A percentile compares a stretch with the other conserved stretches of the same genome.
These are phyloP conservation scores for Phanerodontia chrysosporium DNA, from an alignment of 768 basidiomycete species.

Conservation along the genomic window DNA sequence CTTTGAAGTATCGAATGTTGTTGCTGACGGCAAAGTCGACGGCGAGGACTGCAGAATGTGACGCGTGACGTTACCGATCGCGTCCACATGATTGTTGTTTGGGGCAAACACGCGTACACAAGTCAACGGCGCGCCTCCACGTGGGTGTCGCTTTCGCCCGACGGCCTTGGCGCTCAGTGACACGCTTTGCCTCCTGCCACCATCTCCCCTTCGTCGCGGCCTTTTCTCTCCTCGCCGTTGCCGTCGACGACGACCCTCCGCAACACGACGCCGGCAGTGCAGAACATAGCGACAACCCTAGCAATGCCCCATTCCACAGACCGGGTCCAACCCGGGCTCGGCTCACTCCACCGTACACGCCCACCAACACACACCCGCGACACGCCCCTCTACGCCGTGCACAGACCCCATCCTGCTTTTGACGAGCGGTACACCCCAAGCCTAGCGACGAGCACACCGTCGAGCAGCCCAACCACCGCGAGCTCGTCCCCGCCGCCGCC, in stretches of 20 bases:
- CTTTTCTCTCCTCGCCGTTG: neutral
- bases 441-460: neutral
- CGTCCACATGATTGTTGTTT: neutral
- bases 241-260: neutral
- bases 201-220: neutral
- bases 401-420: neutral
- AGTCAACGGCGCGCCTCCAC: neutral
- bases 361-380: neutral
- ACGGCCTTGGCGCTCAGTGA: neutral
- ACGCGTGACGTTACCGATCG: neutral
- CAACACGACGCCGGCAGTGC: neutral
- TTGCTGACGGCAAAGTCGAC: no score
- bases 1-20: no score
- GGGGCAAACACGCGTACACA: neutral
- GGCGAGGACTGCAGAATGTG: no score
- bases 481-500: neutral
- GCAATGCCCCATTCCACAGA: neutral
- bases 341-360: neutral
- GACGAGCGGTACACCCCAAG: neutral
- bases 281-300: neutral
- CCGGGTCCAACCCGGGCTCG: neutral
- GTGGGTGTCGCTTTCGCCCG: neutral
- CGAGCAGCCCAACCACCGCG: neutral
- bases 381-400: neutral
- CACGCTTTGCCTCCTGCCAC: conserved; percentile 1